Base-by-base conservation (phyloP, 345 rosid species). In the Eutrema yunnanense region DNA sequence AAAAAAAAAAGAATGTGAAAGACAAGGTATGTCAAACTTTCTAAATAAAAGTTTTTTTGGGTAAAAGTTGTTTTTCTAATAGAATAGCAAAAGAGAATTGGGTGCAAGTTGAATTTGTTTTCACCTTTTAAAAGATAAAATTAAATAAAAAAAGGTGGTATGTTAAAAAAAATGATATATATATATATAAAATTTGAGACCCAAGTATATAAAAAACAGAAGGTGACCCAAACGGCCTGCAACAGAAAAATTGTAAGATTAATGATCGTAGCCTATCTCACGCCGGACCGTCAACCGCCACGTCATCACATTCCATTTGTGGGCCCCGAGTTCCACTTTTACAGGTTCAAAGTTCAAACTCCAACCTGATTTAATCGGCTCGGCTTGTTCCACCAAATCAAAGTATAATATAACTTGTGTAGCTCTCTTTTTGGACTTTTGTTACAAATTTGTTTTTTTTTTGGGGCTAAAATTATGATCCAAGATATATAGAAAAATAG, bases 241-340 rank as follows among this genome's bases (percentile, higher is more conserved):
- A 48, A 19, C 52, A 19, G 41, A n/a, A 48, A 32, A 74, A 66
- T 65, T 50, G 85, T 72, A 85, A 82, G 84, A 78, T 59, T 69
- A 81, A 85, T 90, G 82, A 88, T 88, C 82, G 62, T n/a, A 81
- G 82, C 86, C 78, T 73, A 72, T 71, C 83, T 79, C 96, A 84
- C 87, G 84, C 92, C 89, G 67, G 96, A 82, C 92, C 90, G 62
- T 68, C 48, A 72, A 85, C 84, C 82, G 78, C 96, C 85, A 82
- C 84, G 87, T 85, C 64, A 38, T 51, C 38, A 61, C 66, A 75
- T 82, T 58, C 29, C 68, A 66, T 69, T 29, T 14, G 9, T 75
- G 86, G 89, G 75, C n/a, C 85, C 92, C 81, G 67, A 9, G 6
- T n/a, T 72, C 81, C 86, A 87, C 82, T 73, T 57, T 56, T 52